Evolutionary conservation across 169 alveolate species (phyloP).

Genomic region (Plasmodium sp.): DNA sequence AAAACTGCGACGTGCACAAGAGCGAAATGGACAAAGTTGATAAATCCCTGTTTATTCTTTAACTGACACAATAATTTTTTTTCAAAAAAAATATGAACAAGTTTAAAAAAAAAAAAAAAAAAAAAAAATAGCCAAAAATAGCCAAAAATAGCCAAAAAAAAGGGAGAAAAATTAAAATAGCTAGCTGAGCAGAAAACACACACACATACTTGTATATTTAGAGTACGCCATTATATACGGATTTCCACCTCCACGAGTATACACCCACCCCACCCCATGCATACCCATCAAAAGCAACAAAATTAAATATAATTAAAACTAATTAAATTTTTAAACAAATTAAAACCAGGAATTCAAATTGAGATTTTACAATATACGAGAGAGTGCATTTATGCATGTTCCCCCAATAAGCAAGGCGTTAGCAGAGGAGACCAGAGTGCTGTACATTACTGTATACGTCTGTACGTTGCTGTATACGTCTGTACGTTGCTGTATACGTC

Average conservation of each 20-base stretch:
- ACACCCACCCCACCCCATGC: background rate
- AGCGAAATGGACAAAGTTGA: slow-evolving; percentile 31
- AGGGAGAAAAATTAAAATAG: background rate
- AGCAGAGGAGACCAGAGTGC: background rate
- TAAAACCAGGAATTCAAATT: background rate
- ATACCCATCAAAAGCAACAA: background rate
- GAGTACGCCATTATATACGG: background rate
- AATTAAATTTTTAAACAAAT: background rate
- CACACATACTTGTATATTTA: background rate
- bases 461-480: background rate
- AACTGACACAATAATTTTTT: background rate
- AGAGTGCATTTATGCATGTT: background rate
- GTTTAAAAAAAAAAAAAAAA: slow-evolving; percentile 12
- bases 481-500: background rate
- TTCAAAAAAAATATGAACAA: background rate
- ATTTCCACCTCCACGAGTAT: background rate
- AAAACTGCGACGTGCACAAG: slow-evolving; percentile 27
- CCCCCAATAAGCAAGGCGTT: background rate
- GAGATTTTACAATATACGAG: background rate
- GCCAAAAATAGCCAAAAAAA: no score
- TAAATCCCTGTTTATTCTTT: slow-evolving; percentile 61
- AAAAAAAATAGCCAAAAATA: background rate
- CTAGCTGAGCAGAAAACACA: background rate
- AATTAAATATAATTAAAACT: background rate
- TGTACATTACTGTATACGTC: background rate